phyloP scores from a whole-genome alignment of 768 basidiomycete genomes.

The Gymnopilus junonius region DNA sequence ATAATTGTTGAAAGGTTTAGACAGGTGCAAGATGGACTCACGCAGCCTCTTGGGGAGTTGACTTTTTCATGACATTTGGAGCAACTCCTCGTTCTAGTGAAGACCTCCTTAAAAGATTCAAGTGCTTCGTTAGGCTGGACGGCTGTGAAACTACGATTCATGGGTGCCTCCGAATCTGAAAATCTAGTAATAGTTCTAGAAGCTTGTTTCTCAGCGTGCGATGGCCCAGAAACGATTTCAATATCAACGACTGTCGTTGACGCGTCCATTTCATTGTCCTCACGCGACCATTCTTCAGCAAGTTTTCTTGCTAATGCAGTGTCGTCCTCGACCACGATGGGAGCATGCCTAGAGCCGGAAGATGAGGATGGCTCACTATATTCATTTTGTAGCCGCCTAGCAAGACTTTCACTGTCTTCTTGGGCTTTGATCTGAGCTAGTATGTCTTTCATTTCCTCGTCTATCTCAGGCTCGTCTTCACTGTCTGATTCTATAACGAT shows the following conservation, averaged over 20 bases:
- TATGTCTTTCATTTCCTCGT: slow-evolving; percentile 42
- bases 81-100: slow-evolving; percentile 40
- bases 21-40: slow-evolving; percentile 30
- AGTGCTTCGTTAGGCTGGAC: slow-evolving; percentile 35
- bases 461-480: slow-evolving; percentile 34
- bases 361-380: slow-evolving; percentile 12
- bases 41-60: slow-evolving; percentile 45
- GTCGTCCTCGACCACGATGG: slow-evolving; percentile 34
- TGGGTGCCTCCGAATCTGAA: background rate
- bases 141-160: background rate
- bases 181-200: background rate
- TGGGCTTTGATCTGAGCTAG: slow-evolving; percentile 46
- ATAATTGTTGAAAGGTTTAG: slow-evolving; percentile 1
- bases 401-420: slow-evolving; percentile 47
- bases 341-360: slow-evolving; percentile 9
- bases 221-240: slow-evolving; percentile 7
- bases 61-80: slow-evolving; percentile 39
- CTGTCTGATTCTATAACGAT: slow-evolving; percentile 36
- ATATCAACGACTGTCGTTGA: slow-evolving; percentile 12
- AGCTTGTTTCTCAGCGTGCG: background rate
- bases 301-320: slow-evolving; percentile 41
- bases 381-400: slow-evolving; percentile 38
- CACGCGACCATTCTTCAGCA: slow-evolving; percentile 43
- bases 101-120: slow-evolving; percentile 36
- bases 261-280: slow-evolving; percentile 16